Percentiles rank a stretch among this genome's conserved stretches.
These are phyloP conservation scores for Solanum chilense DNA, from an alignment of 257 asterid species.

Conservation along the genomic window DNA sequence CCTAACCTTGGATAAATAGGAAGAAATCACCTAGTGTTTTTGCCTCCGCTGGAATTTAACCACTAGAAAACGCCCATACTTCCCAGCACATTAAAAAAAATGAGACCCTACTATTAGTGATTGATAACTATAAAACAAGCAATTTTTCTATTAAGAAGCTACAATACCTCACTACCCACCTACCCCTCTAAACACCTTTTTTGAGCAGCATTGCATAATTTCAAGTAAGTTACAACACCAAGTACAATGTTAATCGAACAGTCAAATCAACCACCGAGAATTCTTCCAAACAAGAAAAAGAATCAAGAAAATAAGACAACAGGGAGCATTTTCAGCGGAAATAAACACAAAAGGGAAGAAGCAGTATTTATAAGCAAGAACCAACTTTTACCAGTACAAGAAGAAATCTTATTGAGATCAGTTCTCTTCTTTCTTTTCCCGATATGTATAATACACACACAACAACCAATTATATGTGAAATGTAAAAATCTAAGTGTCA, in stretches of 20 bases:
- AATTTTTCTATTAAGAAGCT: background rate
- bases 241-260: background rate
- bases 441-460: background rate
- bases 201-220: background rate
- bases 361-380: too few species aligned
- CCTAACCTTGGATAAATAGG: background rate
- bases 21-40: background rate
- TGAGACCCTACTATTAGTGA: background rate
- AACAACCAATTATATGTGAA: background rate
- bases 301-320: background rate
- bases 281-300: background rate
- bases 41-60: background rate
- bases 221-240: background rate
- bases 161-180: background rate
- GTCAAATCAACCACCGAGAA: background rate
- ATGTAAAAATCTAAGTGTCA: background rate
- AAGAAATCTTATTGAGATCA: background rate
- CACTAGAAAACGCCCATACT: background rate
- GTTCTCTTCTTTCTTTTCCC: background rate
- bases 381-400: background rate
- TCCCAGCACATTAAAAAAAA: background rate
- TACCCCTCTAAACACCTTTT: background rate
- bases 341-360: background rate
- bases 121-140: background rate
- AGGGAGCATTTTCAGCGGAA: background rate